Evolutionary conservation across 768 basidiomycete species (phyloP), one percentile per base, ranked within the genome.

Genomic region (Rhodosporidiobolus odoratus): DNA sequence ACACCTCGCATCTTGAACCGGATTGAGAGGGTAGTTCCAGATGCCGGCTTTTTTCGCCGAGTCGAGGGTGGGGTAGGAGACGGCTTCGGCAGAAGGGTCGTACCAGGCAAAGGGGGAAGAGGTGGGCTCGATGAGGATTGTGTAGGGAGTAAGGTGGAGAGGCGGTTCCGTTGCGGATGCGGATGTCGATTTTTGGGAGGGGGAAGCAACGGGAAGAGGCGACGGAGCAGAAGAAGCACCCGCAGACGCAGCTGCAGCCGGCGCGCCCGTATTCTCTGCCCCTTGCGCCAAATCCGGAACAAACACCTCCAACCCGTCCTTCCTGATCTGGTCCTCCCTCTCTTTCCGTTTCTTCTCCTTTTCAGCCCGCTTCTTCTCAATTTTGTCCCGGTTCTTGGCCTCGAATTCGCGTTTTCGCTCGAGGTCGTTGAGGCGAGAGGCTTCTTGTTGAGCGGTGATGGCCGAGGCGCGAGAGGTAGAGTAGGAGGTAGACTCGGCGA

Each of bases 21-120:
- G 4, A 3, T 32, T 68, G n/a, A 12, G 17, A 17, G 71, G 76
- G 56, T 74, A 75, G 60, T 38, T 71, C 68, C 91, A 95, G 56
- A 94, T 79, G 1, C 87, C 86, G 0, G 88, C 89, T 10, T 80
- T 82, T 41, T 82, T 84, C 9, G 92, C 91, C 0, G 83, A 80
- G 10, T 82, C 80, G 47, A 93, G 81, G 4, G 87, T 86, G 2
- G 81, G 59, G 78, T 86, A 89, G 4, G 83, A 80, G 4, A 59
- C 47, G 43, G 40, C 78, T 72, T 57, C 8, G 16, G 35, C 25
- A 4, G 63, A 38, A 4, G 84, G 81, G 34, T 79, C 67, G 77
- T 92, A 93, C 92, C 92, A 95, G 21, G 84, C 81, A 32, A 89
- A 80, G 0, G 81, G 76, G 16, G 83, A 80, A 0, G 92, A 91